Base-by-base conservation (phyloP, 2,329 filamentous ascomycete genomes). In the Corniculantispora saksenae region DNA sequence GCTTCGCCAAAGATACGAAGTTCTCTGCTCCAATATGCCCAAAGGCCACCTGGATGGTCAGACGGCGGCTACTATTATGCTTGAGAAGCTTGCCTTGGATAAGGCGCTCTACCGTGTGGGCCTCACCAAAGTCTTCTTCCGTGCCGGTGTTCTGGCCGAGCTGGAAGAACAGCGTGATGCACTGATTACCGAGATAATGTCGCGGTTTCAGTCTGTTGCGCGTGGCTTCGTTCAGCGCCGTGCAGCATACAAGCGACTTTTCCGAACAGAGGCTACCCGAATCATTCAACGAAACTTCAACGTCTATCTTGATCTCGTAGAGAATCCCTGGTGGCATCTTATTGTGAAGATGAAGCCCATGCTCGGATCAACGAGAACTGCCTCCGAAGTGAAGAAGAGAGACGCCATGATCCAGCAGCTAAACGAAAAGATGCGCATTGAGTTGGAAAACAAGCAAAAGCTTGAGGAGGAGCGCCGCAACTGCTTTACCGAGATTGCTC, bases 241-340 rank as follows among this genome's bases (percentile, higher is more conserved):
- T 9, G 89, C 94, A 66, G 94, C 93, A 12, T 92, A 94, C 82
- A 99, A 99, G 77, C 89, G 93, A 27, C 83, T 99, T 0, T 99
- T 99, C 76, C 90, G 96, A 38, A 92, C 94, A 0, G 95, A 99
- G 75, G 95, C 95, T 1, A 97, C 94, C 0, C 86, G 92, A 19
- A 96, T 99, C 68, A 95, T 99, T 57, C 94, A 98, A 75, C 87
- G 89, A 50, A 99, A 99, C 75, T 95, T 99, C 75, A 89, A 93
- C 59, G 90, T 95, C 3, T 99, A 99, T 72, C 86, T 96, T 6
- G 88, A 96, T 66, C 87, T 99, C 25, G 93, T 92, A 72, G 87
- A 92, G 53, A 97, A 94, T 73, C 95, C 95, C 1, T 99, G 96
- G 96, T 99, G 96, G 96, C 90, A 92, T 70, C 84, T 99, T 6